Percentiles rank a stretch among this genome's conserved stretches.
Conservation (phyloP, 2,329 filamentous ascomycete genomes). For the Aspergillus ibericus region DNA sequence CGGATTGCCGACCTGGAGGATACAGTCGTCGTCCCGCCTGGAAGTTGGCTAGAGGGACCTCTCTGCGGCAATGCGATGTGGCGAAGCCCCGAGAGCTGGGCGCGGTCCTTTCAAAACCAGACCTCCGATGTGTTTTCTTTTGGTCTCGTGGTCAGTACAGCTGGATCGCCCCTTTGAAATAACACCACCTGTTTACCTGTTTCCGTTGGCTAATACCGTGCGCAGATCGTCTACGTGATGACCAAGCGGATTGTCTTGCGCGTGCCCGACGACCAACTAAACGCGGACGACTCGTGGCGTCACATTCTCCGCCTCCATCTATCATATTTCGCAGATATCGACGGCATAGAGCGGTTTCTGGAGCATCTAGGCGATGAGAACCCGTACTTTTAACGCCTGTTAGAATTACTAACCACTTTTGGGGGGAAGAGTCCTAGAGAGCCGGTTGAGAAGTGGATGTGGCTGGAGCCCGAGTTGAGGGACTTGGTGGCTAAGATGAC, state of each 20-base stretch:
- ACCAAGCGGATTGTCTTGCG: constrained; percentile 30
- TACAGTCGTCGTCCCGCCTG: too few species aligned
- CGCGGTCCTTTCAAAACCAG: constrained; percentile 29
- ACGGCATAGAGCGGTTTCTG: constrained; percentile 41
- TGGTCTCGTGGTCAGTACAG: constrained; percentile 30
- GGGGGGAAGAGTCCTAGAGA: constrained; percentile 39
- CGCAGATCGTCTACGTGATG: constrained; percentile 34
- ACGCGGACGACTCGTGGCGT: constrained; percentile 24
- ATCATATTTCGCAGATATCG: constrained; percentile 45
- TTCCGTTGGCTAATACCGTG: too few species aligned
- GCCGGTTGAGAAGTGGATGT: constrained; percentile 44
- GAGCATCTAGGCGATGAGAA: constrained; percentile 43
- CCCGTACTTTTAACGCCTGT: constrained; percentile 41
- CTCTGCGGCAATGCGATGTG: too few species aligned
- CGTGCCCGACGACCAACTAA: constrained; percentile 23
- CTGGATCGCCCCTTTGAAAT: too few species aligned
- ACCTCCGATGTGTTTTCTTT: constrained; percentile 40
- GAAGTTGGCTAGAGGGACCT: too few species aligned
- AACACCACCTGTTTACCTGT: too few species aligned
- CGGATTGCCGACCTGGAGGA: too few species aligned
- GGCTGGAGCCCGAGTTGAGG: constrained; percentile 39
- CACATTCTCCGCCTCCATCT: constrained; percentile 38
- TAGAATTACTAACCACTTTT: constrained; percentile 41
- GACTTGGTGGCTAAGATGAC: constrained; percentile 32
- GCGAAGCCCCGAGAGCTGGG: constrained; percentile 39